phyloP scores from a whole-genome alignment of 495 filamentous ascomycete species.

The Aspergillus bertholletiae region DNA sequence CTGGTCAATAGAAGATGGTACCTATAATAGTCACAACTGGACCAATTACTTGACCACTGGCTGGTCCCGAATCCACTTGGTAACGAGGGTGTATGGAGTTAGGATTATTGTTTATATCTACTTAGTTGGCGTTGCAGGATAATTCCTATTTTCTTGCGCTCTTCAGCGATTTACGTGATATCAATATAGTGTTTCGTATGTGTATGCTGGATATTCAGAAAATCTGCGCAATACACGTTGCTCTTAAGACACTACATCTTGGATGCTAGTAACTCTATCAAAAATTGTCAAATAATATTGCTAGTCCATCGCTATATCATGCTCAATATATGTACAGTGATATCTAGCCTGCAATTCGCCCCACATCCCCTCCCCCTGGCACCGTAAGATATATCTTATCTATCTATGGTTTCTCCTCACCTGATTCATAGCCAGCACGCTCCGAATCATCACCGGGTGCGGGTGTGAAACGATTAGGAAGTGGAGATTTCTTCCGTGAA shows the following conservation, averaged over 20 bases:
- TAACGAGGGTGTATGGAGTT: conserved; percentile 10
- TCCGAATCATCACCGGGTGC: conserved; percentile 9
- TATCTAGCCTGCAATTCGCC: not conserved
- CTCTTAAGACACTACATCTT: not conserved
- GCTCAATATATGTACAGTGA: not conserved
- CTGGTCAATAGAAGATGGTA: not conserved
- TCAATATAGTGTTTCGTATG: not conserved
- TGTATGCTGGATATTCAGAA: not conserved
- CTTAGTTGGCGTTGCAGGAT: conserved; percentile 5
- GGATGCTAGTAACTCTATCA: not conserved
- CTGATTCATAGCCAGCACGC: not conserved
- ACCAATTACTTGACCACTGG: conserved; percentile 14
- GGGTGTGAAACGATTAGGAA: conserved; percentile 22
- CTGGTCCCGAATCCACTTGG: conserved; percentile 11
- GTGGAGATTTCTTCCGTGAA: conserved; percentile 21
- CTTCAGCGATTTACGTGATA: not conserved
- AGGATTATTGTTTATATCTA: not conserved
- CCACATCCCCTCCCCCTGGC: too few relatives aligned
- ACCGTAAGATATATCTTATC: too few relatives aligned
- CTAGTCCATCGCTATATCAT: not conserved
- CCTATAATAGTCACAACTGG: not conserved
- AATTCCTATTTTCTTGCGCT: not conserved
- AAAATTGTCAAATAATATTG: not conserved
- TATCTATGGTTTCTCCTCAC: not conserved
- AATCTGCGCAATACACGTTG: not conserved